Evolutionary conservation across 1,139 yeast species (phyloP), one percentile per base, ranked within the genome.

Genomic region (Suhomyces bolitotheri): DNA sequence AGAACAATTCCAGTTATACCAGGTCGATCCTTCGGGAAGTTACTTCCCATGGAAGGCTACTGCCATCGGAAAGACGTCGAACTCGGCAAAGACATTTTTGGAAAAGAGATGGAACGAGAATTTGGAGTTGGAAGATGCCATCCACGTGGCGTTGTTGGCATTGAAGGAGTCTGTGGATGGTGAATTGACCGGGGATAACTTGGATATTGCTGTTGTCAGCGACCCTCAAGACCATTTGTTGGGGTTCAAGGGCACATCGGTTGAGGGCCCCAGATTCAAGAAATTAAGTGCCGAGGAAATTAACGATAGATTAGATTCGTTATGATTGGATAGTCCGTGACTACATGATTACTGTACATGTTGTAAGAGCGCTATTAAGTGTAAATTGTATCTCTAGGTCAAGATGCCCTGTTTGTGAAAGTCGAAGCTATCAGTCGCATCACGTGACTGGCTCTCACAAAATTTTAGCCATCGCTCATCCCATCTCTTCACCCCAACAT

Each of bases 21-120:
- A 94, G 64, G 96, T 94, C 32, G 98, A 94, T 66, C 99, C 99
- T 5, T 85, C 96, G 5, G 99, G 99, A 10, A 82, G 96, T 36
- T 94, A 85, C 62, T 94, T 88, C 76, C 97, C 98, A n/a, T 94
- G 99, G 99, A 92, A 92, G 64, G 98, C 98, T 19, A 92, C 98
- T 4, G 97, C 98, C 19, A 92, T 94, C 52, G 99, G 99, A 45
- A 90, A 89, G 60, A 95, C 96, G 19, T 81, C 96, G 5, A 80
- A 81, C 27, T 85, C 95, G 7, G 98, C 98, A 23, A 92, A 94
- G 70, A 92, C 98, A 1, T 94, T 94, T 55, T 71, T 94, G 57
- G 98, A 94, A 60, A 94, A 94, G 69, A 82, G 98, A 66, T 94
- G 97, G 97, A 90, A 89, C 56, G 95, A 89, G 48, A 95, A 92